Conservation (phyloP, 305 asterid genomes). For the Solanum aculeatissimum region DNA sequence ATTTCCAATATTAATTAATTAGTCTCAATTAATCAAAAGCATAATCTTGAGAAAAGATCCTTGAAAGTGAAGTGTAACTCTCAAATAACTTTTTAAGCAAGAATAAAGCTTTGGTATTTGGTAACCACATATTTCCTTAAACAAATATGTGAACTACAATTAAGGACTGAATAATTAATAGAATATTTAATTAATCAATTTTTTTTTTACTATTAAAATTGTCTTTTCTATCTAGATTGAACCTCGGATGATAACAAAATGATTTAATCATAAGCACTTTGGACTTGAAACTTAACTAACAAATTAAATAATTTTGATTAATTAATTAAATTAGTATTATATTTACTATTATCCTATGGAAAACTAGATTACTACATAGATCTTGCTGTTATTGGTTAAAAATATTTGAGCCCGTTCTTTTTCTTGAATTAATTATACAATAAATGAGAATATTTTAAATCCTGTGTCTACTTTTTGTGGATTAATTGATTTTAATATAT, state of each 20-base stretch:
- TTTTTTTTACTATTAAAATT: background rate
- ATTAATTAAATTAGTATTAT: background rate
- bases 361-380: background rate
- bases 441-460: background rate
- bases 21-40: background rate
- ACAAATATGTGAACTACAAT: background rate
- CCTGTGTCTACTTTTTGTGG: background rate
- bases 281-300: background rate
- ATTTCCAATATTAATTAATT: background rate
- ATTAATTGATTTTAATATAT: background rate
- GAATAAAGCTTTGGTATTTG: background rate
- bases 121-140: background rate
- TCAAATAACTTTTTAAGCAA: background rate
- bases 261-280: background rate
- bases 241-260: constrained; percentile 1
- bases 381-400: background rate
- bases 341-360: background rate
- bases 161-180: background rate
- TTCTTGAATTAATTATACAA: background rate
- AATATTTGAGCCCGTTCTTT: background rate
- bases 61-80: background rate
- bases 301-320: background rate
- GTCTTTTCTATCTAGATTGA: background rate
- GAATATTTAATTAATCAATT: background rate
- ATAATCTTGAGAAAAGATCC: background rate